Evolutionary conservation across 2,329 filamentous ascomycete genomes (phyloP).

Genomic region (Fusarium torulosum): DNA sequence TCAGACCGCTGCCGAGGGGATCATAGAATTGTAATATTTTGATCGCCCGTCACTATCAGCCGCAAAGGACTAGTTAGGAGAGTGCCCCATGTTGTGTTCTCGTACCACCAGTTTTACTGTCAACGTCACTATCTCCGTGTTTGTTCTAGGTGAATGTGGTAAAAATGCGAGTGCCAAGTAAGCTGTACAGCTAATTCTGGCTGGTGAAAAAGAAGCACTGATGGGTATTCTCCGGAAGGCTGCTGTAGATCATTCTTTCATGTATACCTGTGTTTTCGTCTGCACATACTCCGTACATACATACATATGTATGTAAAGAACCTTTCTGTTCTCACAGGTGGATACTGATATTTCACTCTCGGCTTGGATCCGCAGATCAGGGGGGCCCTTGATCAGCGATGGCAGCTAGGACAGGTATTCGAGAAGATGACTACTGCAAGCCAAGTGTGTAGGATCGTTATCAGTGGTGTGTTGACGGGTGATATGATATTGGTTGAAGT

Average conservation of each 20-base stretch:
- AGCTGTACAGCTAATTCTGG: not conserved
- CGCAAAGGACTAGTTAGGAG: conserved; percentile 22
- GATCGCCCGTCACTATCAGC: conserved; percentile 36
- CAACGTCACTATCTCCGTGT: conserved; percentile 11
- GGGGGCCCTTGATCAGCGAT: conserved; percentile 33
- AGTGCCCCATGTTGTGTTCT: conserved; percentile 1
- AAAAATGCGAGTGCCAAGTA: conserved; percentile 13
- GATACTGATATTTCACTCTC: conserved; percentile 18
- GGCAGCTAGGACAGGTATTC: conserved; percentile 16
- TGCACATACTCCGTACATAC: not conserved
- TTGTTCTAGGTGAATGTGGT: not conserved
- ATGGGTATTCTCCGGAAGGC: conserved; percentile 13
- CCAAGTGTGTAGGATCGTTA: conserved; percentile 16
- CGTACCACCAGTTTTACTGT: conserved; percentile 5
- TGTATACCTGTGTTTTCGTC: not conserved
- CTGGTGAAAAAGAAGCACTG: conserved; percentile 1
- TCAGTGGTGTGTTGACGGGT: conserved; percentile 8
- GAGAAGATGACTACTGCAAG: conserved; percentile 33
- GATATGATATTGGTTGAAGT: conserved; percentile 6
- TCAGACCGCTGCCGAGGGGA: conserved; percentile 4
- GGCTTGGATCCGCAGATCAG: conserved; percentile 39
- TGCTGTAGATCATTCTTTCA: conserved; percentile 26
- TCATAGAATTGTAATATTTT: conserved; percentile 19
- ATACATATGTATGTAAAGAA: conserved; percentile 2
- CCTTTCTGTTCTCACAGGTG: conserved; percentile 20